phyloP scores from a whole-genome alignment of 2,329 filamentous ascomycete genomes.

The Penicillium sp. region DNA sequence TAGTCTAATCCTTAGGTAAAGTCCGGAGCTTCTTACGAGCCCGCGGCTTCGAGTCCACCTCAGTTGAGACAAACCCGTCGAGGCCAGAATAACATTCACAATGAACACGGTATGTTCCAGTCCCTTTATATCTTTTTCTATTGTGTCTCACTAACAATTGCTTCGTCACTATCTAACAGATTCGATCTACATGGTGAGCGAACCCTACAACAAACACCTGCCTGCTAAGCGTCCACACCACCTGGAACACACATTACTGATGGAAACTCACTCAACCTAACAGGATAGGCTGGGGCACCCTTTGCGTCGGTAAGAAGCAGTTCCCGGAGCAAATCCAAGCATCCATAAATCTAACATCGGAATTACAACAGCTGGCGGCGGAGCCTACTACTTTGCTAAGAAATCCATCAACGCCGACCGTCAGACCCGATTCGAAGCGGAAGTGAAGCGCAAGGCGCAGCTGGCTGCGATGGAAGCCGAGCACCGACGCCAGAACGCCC shows the following conservation, averaged over 20 bases:
- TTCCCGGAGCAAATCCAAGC: no score
- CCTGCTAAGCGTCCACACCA: no score
- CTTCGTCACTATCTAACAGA: no score
- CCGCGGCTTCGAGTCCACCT: no score
- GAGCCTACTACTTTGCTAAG: constrained; percentile 94
- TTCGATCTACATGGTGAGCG: constrained; percentile 51
- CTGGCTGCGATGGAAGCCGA: constrained; percentile 30
- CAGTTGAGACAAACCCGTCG: no score
- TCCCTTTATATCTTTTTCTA: constrained; percentile 7
- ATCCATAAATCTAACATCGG: constrained; percentile 1
- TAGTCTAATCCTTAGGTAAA: no score
- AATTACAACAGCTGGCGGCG: constrained; percentile 72
- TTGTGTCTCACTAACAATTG: no score
- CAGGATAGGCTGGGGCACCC: constrained; percentile 84
- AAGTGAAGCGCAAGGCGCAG: constrained; percentile 51
- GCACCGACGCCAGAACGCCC: constrained; percentile 19
- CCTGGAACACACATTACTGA: constrained; percentile 13
- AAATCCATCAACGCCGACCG: constrained; percentile 86
- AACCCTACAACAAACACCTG: not conserved
- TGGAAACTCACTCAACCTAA: constrained; percentile 9
- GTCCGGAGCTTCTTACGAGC: no score
- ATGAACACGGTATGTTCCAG: constrained; percentile 46
- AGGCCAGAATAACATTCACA: no score
- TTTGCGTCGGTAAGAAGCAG: constrained; percentile 59
- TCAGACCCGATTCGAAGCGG: constrained; percentile 59